These are phyloP conservation scores for Viola odorata DNA, from an alignment of 345 rosid genomes.

Conservation along the genomic window DNA sequence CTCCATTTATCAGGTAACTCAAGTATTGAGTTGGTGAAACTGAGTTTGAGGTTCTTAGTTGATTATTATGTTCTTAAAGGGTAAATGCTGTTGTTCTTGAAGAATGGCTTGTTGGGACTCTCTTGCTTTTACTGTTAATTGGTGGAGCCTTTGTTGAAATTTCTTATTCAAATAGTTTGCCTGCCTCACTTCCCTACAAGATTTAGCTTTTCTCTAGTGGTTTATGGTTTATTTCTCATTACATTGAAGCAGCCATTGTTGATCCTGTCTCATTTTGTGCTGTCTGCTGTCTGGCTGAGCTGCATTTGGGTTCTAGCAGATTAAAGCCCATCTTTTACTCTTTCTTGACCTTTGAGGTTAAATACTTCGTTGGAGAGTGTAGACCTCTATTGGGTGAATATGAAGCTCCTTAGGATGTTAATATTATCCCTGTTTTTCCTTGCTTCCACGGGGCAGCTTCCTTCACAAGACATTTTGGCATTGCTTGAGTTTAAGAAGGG, in stretches of 20 bases:
- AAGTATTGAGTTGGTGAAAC: not conserved
- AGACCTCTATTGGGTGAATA: constrained; percentile 17
- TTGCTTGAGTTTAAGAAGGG: constrained; percentile 95
- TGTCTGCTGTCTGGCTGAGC: too few species aligned
- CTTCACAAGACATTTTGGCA: constrained; percentile 91
- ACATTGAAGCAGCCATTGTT: constrained; percentile 5
- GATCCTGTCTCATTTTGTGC: too few species aligned
- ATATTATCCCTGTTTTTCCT: constrained; percentile 40
- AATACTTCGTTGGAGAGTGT: constrained; percentile 9
- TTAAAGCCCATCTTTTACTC: too few species aligned
- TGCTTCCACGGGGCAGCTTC: constrained; percentile 77
- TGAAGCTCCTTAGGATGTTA: constrained; percentile 48
- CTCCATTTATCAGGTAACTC: constrained; percentile 20
- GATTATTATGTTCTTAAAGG: not conserved
- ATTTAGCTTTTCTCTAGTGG: constrained; percentile 11
- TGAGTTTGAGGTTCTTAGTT: constrained; percentile 12
- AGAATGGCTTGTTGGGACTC: constrained; percentile 1
- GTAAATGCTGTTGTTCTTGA: constrained; percentile 3
- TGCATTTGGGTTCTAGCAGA: too few species aligned
- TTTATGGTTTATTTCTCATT: not conserved
- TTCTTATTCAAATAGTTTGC: constrained; percentile 6
- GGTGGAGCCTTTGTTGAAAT: constrained; percentile 9
- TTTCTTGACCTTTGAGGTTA: too few species aligned
- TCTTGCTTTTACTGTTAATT: constrained; percentile 1
- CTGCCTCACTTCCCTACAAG: not conserved